Conservation (phyloP, 2,329 filamentous ascomycete genomes). For the Zelopaecilomyces penicillatus region DNA sequence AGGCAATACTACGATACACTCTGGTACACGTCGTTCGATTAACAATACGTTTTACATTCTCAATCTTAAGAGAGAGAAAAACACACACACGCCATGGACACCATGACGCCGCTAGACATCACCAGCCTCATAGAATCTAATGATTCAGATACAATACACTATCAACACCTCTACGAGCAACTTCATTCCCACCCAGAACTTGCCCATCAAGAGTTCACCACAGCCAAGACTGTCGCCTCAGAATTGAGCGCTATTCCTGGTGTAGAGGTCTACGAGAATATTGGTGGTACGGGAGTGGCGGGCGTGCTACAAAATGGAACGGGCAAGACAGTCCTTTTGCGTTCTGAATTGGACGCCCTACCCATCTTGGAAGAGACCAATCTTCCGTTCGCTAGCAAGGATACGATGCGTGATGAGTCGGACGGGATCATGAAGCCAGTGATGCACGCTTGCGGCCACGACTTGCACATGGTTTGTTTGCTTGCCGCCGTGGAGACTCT, state of each 20-base stretch:
- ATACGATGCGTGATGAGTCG: background rate
- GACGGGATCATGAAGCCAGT: constrained; percentile 32
- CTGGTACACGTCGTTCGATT: too few species aligned
- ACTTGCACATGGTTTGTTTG: constrained; percentile 53
- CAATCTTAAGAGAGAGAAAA: too few species aligned
- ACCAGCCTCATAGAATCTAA: too few species aligned
- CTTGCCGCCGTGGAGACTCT: constrained; percentile 48
- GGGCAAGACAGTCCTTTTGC: constrained; percentile 47
- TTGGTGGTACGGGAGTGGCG: constrained; percentile 52
- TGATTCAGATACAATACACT: background rate
- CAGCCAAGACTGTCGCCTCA: constrained; percentile 37
- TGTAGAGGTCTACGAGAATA: constrained; percentile 33
- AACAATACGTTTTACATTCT: too few species aligned
- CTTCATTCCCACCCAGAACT: constrained; percentile 53
- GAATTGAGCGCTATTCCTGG: constrained; percentile 23
- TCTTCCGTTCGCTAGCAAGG: constrained; percentile 43
- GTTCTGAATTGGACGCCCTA: constrained; percentile 55
- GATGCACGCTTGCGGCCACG: constrained; percentile 64
- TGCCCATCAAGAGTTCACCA: constrained; percentile 46
- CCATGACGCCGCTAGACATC: too few species aligned
- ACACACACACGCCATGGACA: too few species aligned
- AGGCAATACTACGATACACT: too few species aligned
- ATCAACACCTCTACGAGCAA: constrained; percentile 42
- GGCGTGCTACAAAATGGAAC: constrained; percentile 47
- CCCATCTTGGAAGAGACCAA: constrained; percentile 49